These are phyloP conservation scores for Phlegmacium glaucopus DNA, from an alignment of 768 basidiomycete genomes.

Conservation along the genomic window DNA sequence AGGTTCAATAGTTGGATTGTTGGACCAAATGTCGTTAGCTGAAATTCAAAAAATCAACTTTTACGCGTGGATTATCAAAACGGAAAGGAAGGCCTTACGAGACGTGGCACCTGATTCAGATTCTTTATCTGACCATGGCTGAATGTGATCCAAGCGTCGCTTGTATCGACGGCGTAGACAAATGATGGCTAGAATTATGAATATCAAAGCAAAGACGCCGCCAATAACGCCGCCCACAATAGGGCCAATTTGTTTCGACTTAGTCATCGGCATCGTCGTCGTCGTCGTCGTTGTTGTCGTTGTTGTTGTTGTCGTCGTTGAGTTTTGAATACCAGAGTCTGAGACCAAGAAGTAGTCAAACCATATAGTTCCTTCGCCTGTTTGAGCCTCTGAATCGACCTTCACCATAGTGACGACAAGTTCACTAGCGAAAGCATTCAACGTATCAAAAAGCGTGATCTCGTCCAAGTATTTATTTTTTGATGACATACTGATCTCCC, in stretches of 20 bases:
- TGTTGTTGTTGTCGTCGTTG: no score
- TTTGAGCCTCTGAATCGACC: conserved; percentile 19
- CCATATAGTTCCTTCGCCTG: conserved; percentile 38
- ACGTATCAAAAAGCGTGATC: background rate
- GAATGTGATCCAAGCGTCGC: background rate
- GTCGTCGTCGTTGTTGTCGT: no score
- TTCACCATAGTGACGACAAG: conserved; percentile 33
- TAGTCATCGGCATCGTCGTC: no score
- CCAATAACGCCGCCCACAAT: conserved; percentile 31
- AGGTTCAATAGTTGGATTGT: no score
- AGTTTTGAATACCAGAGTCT: conserved; percentile 17
- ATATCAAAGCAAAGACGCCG: conserved; percentile 18
- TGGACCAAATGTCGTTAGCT: no score
- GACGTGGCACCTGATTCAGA: background rate
- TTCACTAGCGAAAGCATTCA: conserved; percentile 15
- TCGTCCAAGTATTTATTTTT: background rate
- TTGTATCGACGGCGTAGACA: conserved; percentile 20
- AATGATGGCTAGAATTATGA: conserved; percentile 11
- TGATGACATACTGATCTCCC: conserved; percentile 29
- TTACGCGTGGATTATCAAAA: background rate
- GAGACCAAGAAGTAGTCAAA: conserved; percentile 37
- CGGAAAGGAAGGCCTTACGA: background rate
- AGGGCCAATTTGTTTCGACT: conserved; percentile 15
- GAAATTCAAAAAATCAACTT: no score
- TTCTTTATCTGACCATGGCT: conserved; percentile 3